Conservation (phyloP, 768 basidiomycete genomes). For the Boletus sp. region DNA sequence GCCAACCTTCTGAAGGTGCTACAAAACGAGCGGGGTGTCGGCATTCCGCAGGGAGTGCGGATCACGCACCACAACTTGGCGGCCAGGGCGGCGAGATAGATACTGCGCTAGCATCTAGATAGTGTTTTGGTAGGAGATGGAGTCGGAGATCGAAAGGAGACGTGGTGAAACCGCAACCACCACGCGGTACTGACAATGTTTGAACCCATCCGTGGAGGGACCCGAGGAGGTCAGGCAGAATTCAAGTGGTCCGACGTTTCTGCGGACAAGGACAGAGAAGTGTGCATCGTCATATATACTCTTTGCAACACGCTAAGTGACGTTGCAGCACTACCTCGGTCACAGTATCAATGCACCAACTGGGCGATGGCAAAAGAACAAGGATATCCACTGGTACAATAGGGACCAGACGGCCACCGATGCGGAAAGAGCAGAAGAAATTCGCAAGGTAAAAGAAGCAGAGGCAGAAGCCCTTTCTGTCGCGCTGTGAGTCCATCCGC, state of each 20-base stretch:
- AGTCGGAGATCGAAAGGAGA: conserved; percentile 12
- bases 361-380: conserved; percentile 96
- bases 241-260: conserved; percentile 92
- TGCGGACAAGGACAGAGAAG: conserved; percentile 92
- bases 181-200: conserved; percentile 45
- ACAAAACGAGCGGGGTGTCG: conserved; percentile 10
- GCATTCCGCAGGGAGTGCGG: conserved; percentile 21
- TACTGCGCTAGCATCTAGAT: conserved; percentile 11
- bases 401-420: conserved; percentile 52
- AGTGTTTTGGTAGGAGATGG: conserved; percentile 22
- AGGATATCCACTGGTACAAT: conserved; percentile 94
- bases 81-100: neutral
- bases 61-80: conserved; percentile 10
- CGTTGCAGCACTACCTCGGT: conserved; percentile 82
- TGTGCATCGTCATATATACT: conserved; percentile 29
- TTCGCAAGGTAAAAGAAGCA: conserved; percentile 77
- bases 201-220: conserved; percentile 85
- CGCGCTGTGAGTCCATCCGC: conserved; percentile 58
- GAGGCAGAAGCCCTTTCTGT: conserved; percentile 86
- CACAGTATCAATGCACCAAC: conserved; percentile 94
- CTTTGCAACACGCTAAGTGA: neutral
- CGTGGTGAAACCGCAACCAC: neutral
- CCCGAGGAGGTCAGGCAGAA: conserved; percentile 86
- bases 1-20: neutral
- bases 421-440: conserved; percentile 64